phyloP scores from a whole-genome alignment of 208 protist species.

The Trypanosoma platydactyli region DNA sequence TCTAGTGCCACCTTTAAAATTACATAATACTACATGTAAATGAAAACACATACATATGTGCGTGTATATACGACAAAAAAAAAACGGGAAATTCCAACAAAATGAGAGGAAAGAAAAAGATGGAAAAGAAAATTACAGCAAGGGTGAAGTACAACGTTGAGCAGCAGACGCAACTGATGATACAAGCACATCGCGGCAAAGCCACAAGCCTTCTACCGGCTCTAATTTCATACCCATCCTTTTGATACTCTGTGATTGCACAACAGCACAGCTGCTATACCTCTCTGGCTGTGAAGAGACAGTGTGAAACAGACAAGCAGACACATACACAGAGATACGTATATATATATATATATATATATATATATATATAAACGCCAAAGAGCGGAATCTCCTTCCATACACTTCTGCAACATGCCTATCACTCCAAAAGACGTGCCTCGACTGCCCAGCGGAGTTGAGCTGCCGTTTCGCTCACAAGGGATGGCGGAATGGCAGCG shows the following conservation, averaged over 20 bases:
- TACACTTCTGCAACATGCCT: background rate
- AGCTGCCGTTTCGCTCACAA: constrained; percentile 12
- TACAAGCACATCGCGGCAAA: too few relatives aligned
- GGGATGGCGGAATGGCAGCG: background rate
- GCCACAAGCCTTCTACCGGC: background rate
- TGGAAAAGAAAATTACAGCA: background rate
- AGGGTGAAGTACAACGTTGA: too few relatives aligned
- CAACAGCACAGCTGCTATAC: too few relatives aligned
- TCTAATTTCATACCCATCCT: background rate
- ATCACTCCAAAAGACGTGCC: constrained; percentile 26
- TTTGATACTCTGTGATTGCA: too few relatives aligned
- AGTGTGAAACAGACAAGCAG: background rate
- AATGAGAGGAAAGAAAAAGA: background rate
- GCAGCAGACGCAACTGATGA: too few relatives aligned
- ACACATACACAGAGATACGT: constrained; percentile 1
- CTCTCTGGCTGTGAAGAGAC: background rate
- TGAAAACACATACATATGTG: background rate
- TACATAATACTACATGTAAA: background rate
- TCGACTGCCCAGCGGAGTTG: constrained; percentile 34
- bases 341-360: constrained; percentile 7
- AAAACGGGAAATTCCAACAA: background rate
- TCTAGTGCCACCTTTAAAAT: background rate
- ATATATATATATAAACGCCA: constrained; percentile 1
- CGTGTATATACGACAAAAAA: constrained; percentile 10
- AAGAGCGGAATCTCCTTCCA: background rate